phyloP scores from a whole-genome alignment of 176 grass and related monocot genomes.

The Oryza rufipogon region DNA sequence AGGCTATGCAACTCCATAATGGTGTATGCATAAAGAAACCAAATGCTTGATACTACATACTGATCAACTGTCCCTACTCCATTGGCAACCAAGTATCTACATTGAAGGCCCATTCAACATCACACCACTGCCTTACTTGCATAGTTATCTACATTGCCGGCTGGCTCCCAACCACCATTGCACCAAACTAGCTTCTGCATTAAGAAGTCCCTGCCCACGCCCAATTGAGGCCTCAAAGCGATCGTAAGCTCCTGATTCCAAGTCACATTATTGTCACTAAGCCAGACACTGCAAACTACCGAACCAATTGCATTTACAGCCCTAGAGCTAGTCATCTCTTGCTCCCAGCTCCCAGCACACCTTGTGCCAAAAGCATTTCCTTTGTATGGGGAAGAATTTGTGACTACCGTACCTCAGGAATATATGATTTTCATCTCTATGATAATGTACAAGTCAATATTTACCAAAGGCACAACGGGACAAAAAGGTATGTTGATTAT shows the following conservation, averaged over 20 bases:
- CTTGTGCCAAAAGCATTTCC: neutral
- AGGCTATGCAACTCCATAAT: slow-evolving; percentile 16
- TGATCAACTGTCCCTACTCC: neutral
- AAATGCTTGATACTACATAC: neutral
- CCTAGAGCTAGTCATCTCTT: neutral
- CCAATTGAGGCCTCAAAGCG: neutral
- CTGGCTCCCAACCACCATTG: neutral
- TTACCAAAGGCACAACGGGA: neutral
- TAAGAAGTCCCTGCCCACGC: neutral
- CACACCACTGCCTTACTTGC: neutral
- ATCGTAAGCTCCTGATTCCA: neutral
- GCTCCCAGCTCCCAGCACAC: neutral
- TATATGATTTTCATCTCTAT: neutral
- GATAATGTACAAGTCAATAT: neutral
- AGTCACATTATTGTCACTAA: slow-evolving; percentile 13
- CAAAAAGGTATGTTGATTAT: slow-evolving; percentile 4
- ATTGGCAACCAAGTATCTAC: neutral
- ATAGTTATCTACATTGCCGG: neutral
- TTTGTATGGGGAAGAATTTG: neutral
- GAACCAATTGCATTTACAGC: neutral
- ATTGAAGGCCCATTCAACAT: neutral
- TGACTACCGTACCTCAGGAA: neutral
- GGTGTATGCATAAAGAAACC: slow-evolving; percentile 6
- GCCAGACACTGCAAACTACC: neutral
- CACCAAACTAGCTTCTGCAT: neutral